These are phyloP conservation scores for Apophysomyces elegans DNA, from an alignment of 371 early-diverging fungal species.

Conservation along the genomic window DNA sequence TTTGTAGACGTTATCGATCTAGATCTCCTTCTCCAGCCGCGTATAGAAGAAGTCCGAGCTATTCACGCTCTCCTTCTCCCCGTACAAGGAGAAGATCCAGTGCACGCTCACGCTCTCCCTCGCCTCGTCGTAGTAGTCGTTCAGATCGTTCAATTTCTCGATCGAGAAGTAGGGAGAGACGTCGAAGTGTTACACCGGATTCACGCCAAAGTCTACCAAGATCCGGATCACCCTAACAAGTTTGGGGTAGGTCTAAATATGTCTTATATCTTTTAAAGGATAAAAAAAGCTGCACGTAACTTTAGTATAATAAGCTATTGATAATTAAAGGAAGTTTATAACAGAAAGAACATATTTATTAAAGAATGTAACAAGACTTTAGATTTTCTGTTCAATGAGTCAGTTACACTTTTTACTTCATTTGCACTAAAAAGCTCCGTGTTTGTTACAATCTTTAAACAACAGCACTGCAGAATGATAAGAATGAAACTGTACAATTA, in stretches of 20 bases:
- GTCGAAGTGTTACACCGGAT: background rate
- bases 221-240: background rate
- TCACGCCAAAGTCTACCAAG: background rate
- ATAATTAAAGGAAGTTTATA: background rate
- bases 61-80: conserved; percentile 27
- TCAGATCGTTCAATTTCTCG: background rate
- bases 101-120: background rate
- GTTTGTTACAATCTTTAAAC: too few species aligned
- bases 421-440: too few species aligned
- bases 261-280: background rate
- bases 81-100: conserved; percentile 29
- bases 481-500: too few species aligned
- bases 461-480: too few species aligned
- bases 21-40: background rate
- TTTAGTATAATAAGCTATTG: background rate
- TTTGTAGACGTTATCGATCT: conserved; percentile 14
- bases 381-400: background rate
- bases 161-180: conserved; percentile 4
- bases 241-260: background rate
- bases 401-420: too few species aligned
- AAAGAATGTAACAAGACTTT: too few species aligned
- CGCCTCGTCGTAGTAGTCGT: background rate
- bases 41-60: conserved; percentile 10
- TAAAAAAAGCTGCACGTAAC: background rate
- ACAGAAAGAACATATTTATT: background rate